These are phyloP conservation scores for Mycena amicta DNA, from an alignment of 768 basidiomycete species.

Conservation along the genomic window DNA sequence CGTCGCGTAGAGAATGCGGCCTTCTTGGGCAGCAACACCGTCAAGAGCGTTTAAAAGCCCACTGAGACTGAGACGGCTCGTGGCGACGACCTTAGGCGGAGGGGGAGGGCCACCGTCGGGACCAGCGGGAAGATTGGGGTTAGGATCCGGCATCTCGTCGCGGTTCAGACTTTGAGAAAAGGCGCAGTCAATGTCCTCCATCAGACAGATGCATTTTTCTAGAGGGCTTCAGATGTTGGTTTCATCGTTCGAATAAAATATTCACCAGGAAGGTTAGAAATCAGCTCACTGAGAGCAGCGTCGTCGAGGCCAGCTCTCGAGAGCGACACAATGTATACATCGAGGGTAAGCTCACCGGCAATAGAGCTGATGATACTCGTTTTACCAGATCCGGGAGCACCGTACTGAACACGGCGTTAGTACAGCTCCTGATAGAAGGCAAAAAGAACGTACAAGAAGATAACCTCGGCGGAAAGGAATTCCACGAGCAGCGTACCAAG, in stretches of 20 bases:
- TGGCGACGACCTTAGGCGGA: constrained; percentile 12
- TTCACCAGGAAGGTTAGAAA: constrained; percentile 59
- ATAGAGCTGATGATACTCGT: background rate
- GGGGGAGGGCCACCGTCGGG: constrained; percentile 18
- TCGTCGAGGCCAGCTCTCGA: constrained; percentile 57
- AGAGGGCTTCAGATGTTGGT: too few species aligned
- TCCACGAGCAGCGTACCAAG: constrained; percentile 75
- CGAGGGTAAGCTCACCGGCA: constrained; percentile 5
- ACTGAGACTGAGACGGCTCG: constrained; percentile 54
- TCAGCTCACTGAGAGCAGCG: constrained; percentile 54
- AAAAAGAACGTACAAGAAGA: constrained; percentile 46
- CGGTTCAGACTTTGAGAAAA: constrained; percentile 53
- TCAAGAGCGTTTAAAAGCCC: constrained; percentile 81
- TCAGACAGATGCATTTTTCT: constrained; percentile 71
- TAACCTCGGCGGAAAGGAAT: constrained; percentile 86
- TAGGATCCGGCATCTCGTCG: constrained; percentile 26
- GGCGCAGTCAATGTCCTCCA: constrained; percentile 86
- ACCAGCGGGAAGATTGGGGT: constrained; percentile 7
- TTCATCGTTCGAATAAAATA: too few species aligned
- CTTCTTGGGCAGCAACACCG: constrained; percentile 78
- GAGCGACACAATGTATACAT: constrained; percentile 2
- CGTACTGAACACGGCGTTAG: constrained; percentile 35
- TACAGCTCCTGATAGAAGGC: background rate
- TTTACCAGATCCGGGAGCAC: constrained; percentile 7
- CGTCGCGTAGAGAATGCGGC: constrained; percentile 77